Evolutionary conservation across 164 flowering plant species (phyloP), one percentile per base, ranked within the genome.

Genomic region (Pachysandra terminalis): DNA sequence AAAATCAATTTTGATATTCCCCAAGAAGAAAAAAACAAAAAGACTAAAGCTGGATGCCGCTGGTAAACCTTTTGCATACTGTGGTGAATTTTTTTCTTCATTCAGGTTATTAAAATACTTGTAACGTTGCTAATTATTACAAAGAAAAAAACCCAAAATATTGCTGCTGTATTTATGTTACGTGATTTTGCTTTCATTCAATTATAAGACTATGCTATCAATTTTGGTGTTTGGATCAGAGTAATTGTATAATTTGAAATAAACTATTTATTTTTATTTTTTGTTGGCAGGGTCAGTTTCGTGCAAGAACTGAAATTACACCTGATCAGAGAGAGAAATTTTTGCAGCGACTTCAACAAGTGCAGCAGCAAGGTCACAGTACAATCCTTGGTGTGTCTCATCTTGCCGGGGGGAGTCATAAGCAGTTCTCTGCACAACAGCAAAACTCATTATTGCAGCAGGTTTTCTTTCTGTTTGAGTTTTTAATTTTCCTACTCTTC

Each of bases 301-400:
- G 96, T 77, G 90, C 86, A 75, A 88, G 99, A 83, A 73, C 93
- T 80, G 99, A 96, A 77, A 87, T 96, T 79, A 82, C 90, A 54
- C 98, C 97, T 61, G 99, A 96, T 79, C 95, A 93, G 69, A 83
- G 91, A 77, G 99, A 96, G 79, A 87, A 91, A 64, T 96, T 76
- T 78, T 73, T 96, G 70, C 97, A 93, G 78, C 80, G 89, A 65
- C 74, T 85, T 51, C 96, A 96, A 80, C 91, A 89, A 71, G 87
- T 95, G 26, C 94, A 92, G 79, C 97, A 87, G 70, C 90, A 86
- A 74, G 81, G 85, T 70, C 94, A 83, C 63, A 80, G 80, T 67
- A 87, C 68, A 64, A 77, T 89, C 75, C 88, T 86, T 58, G 83
- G 87, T 54, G 84, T 85, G 78, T 82, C 89, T 65, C 56, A 85